Conservation (phyloP, 441 rosid species). For the Kokia cookei region DNA sequence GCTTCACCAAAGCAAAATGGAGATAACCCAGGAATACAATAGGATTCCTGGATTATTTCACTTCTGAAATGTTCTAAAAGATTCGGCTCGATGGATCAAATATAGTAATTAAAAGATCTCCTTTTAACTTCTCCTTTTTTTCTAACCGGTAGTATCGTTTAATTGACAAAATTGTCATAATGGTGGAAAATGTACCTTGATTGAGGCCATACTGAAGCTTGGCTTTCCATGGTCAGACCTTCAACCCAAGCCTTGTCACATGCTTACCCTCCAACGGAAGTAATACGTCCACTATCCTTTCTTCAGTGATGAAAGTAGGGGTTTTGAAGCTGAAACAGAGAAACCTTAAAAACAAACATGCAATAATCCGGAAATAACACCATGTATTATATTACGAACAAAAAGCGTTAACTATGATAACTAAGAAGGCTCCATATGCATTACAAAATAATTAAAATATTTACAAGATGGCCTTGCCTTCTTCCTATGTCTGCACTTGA, state of each 20-base stretch:
- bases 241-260: background rate
- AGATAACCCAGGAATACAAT: no score
- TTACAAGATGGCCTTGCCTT: conserved; percentile 24
- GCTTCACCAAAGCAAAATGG: no score
- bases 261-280: background rate
- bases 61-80: no score
- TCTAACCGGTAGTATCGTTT: no score
- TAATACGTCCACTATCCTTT: background rate
- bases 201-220: background rate
- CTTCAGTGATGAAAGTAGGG: background rate
- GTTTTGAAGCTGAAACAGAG: background rate
- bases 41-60: no score
- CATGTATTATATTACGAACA: background rate
- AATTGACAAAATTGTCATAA: background rate
- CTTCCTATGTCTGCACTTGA: conserved; percentile 9
- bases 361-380: background rate
- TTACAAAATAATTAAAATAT: conserved; percentile 19
- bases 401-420: background rate
- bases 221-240: background rate
- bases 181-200: conserved; percentile 5
- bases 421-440: conserved; percentile 14
- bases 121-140: no score
- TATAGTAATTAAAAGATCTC: no score
- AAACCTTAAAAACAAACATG: background rate
- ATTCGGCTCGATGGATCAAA: no score